These are phyloP conservation scores for Aspergillus diversus DNA, from an alignment of 495 filamentous ascomycete genomes.

Conservation along the genomic window DNA sequence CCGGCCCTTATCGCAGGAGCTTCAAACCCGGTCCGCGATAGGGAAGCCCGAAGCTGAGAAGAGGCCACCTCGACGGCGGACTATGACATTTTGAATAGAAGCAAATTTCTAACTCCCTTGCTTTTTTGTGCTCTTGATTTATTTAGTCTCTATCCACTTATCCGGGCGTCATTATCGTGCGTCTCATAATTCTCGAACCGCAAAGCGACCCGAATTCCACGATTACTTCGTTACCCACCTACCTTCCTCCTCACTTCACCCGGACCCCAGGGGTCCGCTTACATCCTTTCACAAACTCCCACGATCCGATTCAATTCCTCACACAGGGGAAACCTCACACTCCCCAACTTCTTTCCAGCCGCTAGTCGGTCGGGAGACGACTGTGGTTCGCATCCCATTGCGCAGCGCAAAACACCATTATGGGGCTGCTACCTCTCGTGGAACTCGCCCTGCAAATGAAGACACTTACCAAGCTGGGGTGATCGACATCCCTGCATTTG, in stretches of 20 bases:
- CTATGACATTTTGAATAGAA: neutral
- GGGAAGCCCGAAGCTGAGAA: neutral
- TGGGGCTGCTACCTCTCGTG: conserved; percentile 76
- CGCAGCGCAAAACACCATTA: conserved; percentile 96
- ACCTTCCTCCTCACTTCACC: conserved; percentile 89
- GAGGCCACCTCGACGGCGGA: neutral
- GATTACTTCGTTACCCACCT: conserved; percentile 97
- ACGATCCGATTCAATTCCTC: conserved; percentile 79
- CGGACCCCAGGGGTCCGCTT: conserved; percentile 71
- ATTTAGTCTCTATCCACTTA: conserved; percentile 15
- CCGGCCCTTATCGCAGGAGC: conserved; percentile 30
- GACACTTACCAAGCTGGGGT: conserved; percentile 95
- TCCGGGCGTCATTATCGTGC: conserved; percentile 26
- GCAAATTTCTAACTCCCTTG: neutral
- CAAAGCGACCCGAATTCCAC: conserved; percentile 70
- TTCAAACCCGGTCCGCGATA: conserved; percentile 13
- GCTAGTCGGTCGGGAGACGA: conserved; percentile 73
- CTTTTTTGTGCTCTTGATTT: neutral
- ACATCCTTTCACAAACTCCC: conserved; percentile 74
- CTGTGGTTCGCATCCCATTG: conserved; percentile 96
- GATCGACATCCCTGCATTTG: conserved; percentile 88
- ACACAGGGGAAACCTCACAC: conserved; percentile 56
- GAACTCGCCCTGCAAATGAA: conserved; percentile 85
- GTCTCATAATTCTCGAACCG: conserved; percentile 18
- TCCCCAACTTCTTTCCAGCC: conserved; percentile 60